A percentile compares a stretch with the other conserved stretches of the same genome.
These are phyloP conservation scores for Colletotrichum australisinense DNA, from an alignment of 2,329 filamentous ascomycete species.

Conservation along the genomic window DNA sequence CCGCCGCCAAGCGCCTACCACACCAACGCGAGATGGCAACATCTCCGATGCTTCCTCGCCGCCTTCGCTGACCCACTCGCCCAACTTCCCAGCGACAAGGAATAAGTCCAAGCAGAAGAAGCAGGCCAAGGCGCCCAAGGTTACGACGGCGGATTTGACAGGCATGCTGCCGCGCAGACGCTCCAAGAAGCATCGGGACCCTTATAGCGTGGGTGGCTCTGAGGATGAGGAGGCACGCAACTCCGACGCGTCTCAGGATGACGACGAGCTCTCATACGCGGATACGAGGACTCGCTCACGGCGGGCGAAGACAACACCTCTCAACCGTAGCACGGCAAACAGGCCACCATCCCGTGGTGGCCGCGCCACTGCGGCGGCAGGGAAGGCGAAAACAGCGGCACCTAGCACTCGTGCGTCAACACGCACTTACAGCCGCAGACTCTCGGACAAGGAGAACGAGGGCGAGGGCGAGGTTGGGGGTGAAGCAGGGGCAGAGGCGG, in stretches of 20 bases:
- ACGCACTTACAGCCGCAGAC: slow-evolving; percentile 61
- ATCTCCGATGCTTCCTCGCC: slow-evolving; percentile 71
- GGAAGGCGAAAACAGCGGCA: slow-evolving; percentile 35
- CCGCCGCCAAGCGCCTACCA: slow-evolving; percentile 48
- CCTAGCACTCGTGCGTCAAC: slow-evolving; percentile 41
- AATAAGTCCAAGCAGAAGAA: slow-evolving; percentile 41
- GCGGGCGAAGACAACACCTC: slow-evolving; percentile 45
- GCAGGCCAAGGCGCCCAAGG: slow-evolving; percentile 47
- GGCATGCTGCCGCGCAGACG: slow-evolving; percentile 65
- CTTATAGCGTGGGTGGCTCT: slow-evolving; percentile 47
- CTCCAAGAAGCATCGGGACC: slow-evolving; percentile 52
- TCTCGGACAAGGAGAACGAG: slow-evolving; percentile 71
- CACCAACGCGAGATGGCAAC: slow-evolving; percentile 52
- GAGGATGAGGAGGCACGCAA: slow-evolving; percentile 61
- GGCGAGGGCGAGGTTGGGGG: slow-evolving; percentile 48
- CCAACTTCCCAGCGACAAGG: slow-evolving; percentile 58
- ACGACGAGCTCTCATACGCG: slow-evolving; percentile 66
- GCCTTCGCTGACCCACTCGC: slow-evolving; percentile 75
- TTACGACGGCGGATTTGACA: slow-evolving; percentile 66
- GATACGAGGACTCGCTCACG: slow-evolving; percentile 50
- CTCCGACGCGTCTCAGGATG: slow-evolving; percentile 60
- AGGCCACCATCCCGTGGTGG: slow-evolving; percentile 37
- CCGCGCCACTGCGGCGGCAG: slow-evolving; percentile 37
- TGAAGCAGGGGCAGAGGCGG: slow-evolving; percentile 44
- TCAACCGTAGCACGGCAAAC: slow-evolving; percentile 42